These are phyloP conservation scores for Psophocarpus tetragonolobus DNA, from an alignment of 306 rosid genomes.

Conservation along the genomic window DNA sequence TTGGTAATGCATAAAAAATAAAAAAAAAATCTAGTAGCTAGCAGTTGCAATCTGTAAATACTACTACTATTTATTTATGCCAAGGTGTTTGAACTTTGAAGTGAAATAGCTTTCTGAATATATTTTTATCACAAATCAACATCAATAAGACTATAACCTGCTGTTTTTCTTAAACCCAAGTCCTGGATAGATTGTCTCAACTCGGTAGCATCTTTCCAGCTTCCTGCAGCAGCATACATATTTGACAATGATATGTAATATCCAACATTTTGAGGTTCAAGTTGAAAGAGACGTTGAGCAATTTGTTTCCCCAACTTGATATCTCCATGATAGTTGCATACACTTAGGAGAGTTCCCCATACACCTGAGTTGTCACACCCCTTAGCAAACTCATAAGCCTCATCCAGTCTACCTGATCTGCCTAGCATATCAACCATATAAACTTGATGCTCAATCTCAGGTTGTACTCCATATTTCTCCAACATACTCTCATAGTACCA, in stretches of 20 bases:
- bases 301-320: constrained; percentile 52
- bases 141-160: constrained; percentile 55
- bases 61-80: neutral
- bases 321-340: constrained; percentile 65
- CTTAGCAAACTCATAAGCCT: constrained; percentile 50
- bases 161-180: constrained; percentile 43
- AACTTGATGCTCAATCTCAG: constrained; percentile 58
- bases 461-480: constrained; percentile 46
- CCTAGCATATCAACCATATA: constrained; percentile 59
- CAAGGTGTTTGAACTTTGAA: neutral
- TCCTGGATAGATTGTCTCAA: constrained; percentile 40
- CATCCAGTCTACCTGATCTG: constrained; percentile 50
- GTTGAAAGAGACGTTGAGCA: constrained; percentile 50
- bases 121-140: constrained; percentile 35
- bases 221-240: constrained; percentile 66
- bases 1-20: no score
- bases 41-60: neutral
- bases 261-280: constrained; percentile 61
- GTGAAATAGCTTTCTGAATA: neutral
- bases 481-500: constrained; percentile 45
- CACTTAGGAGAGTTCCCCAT: constrained; percentile 62
- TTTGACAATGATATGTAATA: constrained; percentile 60
- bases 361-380: constrained; percentile 45
- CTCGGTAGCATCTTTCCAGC: constrained; percentile 64
- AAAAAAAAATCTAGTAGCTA: no score